A percentile compares a stretch with the other conserved stretches of the same genome.
Evolutionary conservation across 306 rosid species (phyloP).

Genomic region (Pterocarpus santalinus): DNA sequence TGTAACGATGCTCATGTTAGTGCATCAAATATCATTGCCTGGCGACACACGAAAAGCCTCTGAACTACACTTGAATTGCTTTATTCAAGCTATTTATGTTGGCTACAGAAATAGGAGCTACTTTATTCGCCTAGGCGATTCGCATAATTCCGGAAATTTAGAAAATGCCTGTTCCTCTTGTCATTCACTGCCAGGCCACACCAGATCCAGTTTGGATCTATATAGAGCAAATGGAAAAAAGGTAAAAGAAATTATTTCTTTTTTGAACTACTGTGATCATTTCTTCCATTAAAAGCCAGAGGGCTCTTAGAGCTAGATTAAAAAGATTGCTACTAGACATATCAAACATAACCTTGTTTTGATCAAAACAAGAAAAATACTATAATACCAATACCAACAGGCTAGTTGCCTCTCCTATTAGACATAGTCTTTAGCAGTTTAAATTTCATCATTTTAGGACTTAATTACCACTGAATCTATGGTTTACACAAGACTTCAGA

Average conservation of each 20-base stretch:
- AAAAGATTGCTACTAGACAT: neutral
- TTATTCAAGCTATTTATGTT: no score
- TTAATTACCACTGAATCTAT: slow-evolving; percentile 2
- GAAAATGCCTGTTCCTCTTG: neutral
- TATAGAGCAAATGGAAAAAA: no score
- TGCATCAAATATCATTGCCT: neutral
- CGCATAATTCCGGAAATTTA: neutral
- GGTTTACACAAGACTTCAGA: neutral
- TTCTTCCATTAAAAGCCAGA: neutral
- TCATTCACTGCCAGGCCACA: neutral
- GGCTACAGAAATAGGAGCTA: neutral
- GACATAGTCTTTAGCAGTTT: neutral
- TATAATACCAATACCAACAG: neutral
- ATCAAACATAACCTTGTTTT: neutral
- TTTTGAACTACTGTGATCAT: neutral
- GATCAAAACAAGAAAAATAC: neutral
- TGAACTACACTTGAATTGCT: neutral
- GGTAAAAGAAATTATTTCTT: neutral
- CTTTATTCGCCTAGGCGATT: neutral
- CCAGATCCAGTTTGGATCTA: neutral
- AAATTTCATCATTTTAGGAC: no score
- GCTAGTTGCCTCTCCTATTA: neutral
- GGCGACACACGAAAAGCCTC: neutral
- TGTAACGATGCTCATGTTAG: neutral
- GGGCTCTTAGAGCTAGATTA: neutral